Percentiles rank a stretch among this genome's conserved stretches.
Evolutionary conservation across 164 flowering plant species (phyloP).

Genomic region (Macadamia integrifolia): DNA sequence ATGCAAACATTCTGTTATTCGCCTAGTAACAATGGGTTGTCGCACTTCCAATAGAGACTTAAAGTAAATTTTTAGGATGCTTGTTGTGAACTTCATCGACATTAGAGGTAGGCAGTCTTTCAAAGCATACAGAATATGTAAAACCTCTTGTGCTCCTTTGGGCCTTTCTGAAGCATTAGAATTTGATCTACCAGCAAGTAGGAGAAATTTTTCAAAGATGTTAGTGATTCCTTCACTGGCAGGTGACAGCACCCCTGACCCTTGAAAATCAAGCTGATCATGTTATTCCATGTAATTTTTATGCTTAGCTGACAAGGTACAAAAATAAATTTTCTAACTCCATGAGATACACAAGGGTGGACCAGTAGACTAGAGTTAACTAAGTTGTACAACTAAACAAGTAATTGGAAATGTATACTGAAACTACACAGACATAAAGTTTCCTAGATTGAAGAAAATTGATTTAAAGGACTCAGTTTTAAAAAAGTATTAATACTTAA

Average conservation of each 20-base stretch:
- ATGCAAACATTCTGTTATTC: constrained; percentile 54
- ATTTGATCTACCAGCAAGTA: constrained; percentile 68
- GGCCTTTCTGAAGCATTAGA: constrained; percentile 40
- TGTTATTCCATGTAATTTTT: not conserved
- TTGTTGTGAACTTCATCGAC: constrained; percentile 45
- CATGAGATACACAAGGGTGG: too few relatives aligned
- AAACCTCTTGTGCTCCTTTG: constrained; percentile 72
- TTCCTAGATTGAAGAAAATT: too few relatives aligned
- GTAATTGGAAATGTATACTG: not conserved
- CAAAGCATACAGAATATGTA: constrained; percentile 63
- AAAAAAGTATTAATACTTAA: too few relatives aligned
- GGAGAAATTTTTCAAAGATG: constrained; percentile 57
- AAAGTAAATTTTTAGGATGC: constrained; percentile 53
- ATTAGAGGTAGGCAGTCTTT: constrained; percentile 72
- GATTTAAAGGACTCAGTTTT: too few relatives aligned
- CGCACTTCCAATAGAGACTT: constrained; percentile 61
- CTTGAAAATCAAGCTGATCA: constrained; percentile 21
- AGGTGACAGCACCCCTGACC: constrained; percentile 36
- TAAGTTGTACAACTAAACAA: too few relatives aligned
- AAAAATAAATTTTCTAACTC: too few relatives aligned
- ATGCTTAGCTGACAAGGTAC: not conserved
- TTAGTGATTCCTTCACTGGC: constrained; percentile 77
- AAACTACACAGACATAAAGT: not conserved
- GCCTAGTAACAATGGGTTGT: constrained; percentile 66
- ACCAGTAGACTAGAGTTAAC: too few relatives aligned